Base-by-base conservation (phyloP, 495 filamentous ascomycete genomes). In the Penicillium alfredii region DNA sequence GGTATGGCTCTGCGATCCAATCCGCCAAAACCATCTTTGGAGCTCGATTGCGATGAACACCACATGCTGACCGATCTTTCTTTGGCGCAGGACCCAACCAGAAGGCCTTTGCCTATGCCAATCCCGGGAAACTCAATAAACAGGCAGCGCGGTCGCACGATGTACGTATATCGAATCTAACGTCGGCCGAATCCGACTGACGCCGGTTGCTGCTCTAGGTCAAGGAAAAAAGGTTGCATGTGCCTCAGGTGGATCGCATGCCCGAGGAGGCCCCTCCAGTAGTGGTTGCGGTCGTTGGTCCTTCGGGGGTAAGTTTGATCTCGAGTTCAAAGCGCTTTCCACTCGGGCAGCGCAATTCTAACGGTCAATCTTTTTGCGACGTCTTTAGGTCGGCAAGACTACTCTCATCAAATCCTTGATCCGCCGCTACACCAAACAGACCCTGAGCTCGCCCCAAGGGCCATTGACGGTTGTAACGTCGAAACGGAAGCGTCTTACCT, bases 231-330 rank as follows among this genome's bases (percentile, higher is more conserved):
- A 74, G 89, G 21, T 69, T 96, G 13, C 92, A 98, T 74, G 92
- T 97, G 9, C 92, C 92, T 20, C 81, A 93, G 45, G 82, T 97
- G 56, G 92, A 98, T 66, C 80, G 92, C 38, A 68, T 96, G 42
- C 93, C 92, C 31, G 88, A 95, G 54, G 93, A 97, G 61, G 81
- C 92, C n/a, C 87, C 92, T 10, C 92, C 92, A 28, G 73, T 93
- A 27, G 77, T 97, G 15, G 89, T 96, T 40, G 80, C 84, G 28
- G 83, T 97, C 25, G 88, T 97, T 62, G 92, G 92, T 24, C 92
- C 92, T 26, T 85, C 90, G 0, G 92, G 92, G 32, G 90, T 92
- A 59, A 74, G 81, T 66, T 35, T 17, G 1, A 22, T 14, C 27
- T 16, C 8, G 8, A 13, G 64, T 64, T 41, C 59, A 60, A 12